phyloP scores from a whole-genome alignment of 164 flowering plant species.

The Berberis vulgaris region DNA sequence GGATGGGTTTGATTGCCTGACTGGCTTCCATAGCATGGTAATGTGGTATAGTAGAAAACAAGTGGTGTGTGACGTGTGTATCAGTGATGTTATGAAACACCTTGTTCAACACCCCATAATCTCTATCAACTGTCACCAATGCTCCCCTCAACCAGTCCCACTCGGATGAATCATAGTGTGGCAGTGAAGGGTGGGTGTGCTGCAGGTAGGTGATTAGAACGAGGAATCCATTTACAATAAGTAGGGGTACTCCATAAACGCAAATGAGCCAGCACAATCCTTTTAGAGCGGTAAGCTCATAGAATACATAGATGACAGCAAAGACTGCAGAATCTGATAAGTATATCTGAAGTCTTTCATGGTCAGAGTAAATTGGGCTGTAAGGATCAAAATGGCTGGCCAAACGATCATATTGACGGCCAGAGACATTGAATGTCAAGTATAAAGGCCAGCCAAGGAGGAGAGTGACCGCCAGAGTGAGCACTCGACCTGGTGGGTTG shows the following conservation, averaged over 20 bases:
- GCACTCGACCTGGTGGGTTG: neutral
- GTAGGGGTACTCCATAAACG: neutral
- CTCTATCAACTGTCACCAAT: neutral
- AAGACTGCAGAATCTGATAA: neutral
- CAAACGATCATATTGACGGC: neutral
- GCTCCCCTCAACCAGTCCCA: slow-evolving; percentile 1
- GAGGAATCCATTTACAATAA: neutral
- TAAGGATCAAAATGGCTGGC: neutral
- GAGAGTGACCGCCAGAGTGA: neutral
- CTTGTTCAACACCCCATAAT: neutral
- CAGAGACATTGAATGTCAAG: neutral
- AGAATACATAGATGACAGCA: neutral
- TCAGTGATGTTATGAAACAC: neutral
- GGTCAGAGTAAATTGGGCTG: neutral
- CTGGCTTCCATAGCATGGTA: neutral
- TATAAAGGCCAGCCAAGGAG: slow-evolving; percentile 1
- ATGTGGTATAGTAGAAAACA: neutral
- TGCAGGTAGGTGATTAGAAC: neutral
- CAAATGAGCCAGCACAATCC: neutral
- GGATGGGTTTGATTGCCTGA: neutral
- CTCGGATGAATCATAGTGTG: neutral
- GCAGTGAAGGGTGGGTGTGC: neutral
- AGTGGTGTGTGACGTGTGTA: slow-evolving; percentile 2
- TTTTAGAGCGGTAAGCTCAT: neutral
- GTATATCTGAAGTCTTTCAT: neutral